phyloP scores from a whole-genome alignment of 768 basidiomycete species.

The Cystofilobasidium bisporidii region DNA sequence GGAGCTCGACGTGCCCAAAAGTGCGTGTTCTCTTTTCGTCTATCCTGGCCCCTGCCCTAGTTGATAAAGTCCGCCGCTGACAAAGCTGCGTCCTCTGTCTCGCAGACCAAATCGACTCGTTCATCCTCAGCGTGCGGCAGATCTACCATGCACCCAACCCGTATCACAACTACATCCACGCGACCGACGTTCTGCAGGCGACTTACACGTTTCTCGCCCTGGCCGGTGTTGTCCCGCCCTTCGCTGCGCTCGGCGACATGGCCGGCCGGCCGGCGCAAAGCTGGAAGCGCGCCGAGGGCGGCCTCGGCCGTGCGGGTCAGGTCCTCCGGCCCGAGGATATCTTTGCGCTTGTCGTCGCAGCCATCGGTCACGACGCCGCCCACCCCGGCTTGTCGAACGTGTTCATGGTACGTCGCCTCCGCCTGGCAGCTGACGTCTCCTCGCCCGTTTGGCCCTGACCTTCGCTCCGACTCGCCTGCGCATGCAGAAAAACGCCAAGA shows the following conservation, averaged over 20 bases:
- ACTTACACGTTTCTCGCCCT: constrained; percentile 71
- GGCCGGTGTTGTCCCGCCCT: constrained; percentile 70
- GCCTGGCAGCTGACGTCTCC: background rate
- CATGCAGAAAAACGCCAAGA: constrained; percentile 77
- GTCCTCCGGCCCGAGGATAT: constrained; percentile 56
- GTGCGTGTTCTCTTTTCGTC: no score
- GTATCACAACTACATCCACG: constrained; percentile 97
- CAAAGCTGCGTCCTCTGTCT: no score
- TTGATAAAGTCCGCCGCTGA: no score
- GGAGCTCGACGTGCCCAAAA: constrained; percentile 27
- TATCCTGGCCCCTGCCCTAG: no score
- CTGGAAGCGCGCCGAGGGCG: constrained; percentile 33
- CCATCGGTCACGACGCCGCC: constrained; percentile 94
- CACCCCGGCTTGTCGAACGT: constrained; percentile 90
- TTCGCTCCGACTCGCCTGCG: no score
- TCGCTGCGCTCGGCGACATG: constrained; percentile 49
- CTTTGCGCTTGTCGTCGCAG: constrained; percentile 75
- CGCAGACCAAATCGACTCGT: constrained; percentile 61
- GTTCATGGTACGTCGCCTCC: constrained; percentile 64
- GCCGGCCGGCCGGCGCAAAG: constrained; percentile 28
- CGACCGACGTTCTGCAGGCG: constrained; percentile 90
- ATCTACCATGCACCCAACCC: constrained; percentile 85
- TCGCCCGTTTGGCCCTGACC: background rate
- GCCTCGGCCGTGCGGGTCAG: constrained; percentile 29
- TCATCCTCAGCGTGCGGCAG: constrained; percentile 78